A percentile compares a stretch with the other conserved stretches of the same genome.
These are phyloP conservation scores for Phyllosticta ampelicida DNA, from an alignment of 2,329 filamentous ascomycete genomes.

Conservation along the genomic window DNA sequence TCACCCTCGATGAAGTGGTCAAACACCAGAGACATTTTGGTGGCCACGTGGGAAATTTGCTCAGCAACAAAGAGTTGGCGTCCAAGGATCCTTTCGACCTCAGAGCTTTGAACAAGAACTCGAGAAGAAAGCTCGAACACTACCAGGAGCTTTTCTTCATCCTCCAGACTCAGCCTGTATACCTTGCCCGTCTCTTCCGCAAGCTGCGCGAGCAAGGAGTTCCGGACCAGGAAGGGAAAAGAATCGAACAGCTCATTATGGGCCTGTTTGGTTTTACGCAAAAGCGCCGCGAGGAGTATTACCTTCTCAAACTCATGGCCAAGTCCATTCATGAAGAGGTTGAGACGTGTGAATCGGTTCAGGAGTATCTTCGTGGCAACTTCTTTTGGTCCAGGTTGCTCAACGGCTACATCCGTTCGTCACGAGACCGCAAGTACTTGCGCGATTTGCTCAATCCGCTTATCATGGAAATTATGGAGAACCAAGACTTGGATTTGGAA, in stretches of 20 bases:
- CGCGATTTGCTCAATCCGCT: slow-evolving; percentile 75
- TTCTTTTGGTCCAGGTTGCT: slow-evolving; percentile 90
- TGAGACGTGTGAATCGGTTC: slow-evolving; percentile 57
- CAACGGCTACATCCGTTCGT: slow-evolving; percentile 77
- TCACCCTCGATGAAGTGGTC: slow-evolving; percentile 94
- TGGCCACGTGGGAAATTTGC: slow-evolving; percentile 70
- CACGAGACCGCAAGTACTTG: slow-evolving; percentile 84
- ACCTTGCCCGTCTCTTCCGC: slow-evolving; percentile 80
- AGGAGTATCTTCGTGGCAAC: slow-evolving; percentile 80
- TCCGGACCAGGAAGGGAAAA: slow-evolving; percentile 83
- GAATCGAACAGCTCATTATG: slow-evolving; percentile 90
- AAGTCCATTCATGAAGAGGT: slow-evolving; percentile 79
- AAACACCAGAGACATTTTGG: slow-evolving; percentile 95
- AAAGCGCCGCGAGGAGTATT: slow-evolving; percentile 94
- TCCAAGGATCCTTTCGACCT: slow-evolving; percentile 91
- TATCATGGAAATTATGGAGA: slow-evolving; percentile 85
- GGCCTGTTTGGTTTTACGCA: slow-evolving; percentile 94
- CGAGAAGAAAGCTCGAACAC: slow-evolving; percentile 84
- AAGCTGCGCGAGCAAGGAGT: slow-evolving; percentile 73
- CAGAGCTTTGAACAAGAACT: slow-evolving; percentile 95
- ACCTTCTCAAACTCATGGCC: slow-evolving; percentile 78
- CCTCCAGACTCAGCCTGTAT: slow-evolving; percentile 91
- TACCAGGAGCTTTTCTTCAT: slow-evolving; percentile 98
- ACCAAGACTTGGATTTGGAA: slow-evolving; percentile 81
- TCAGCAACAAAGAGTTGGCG: slow-evolving; percentile 79